These are phyloP conservation scores for Hymenoscyphus repandus DNA, from an alignment of 2,329 filamentous ascomycete species.

Conservation along the genomic window DNA sequence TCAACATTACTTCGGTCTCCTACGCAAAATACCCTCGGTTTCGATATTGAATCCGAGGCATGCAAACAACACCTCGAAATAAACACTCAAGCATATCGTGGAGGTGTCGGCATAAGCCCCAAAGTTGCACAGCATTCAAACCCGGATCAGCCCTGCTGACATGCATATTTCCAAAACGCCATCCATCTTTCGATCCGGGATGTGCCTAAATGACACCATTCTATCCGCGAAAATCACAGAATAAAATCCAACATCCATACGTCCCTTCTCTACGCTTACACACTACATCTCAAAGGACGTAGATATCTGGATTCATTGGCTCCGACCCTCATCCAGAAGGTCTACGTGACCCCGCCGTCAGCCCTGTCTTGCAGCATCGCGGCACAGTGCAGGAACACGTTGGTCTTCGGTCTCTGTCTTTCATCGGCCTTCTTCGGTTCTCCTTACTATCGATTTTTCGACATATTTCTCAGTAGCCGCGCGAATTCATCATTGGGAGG, in stretches of 20 bases:
- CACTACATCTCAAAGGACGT: background rate
- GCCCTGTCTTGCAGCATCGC: background rate
- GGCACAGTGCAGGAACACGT: background rate
- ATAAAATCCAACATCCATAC: conserved; percentile 1
- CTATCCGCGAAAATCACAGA: background rate
- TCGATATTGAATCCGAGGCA: conserved; percentile 4
- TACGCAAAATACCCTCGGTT: background rate
- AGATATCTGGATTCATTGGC: background rate
- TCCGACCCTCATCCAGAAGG: background rate
- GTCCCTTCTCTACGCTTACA: background rate
- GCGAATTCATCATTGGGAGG: too few species aligned
- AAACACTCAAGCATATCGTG: background rate
- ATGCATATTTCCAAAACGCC: conserved; percentile 6
- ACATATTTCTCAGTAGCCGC: background rate
- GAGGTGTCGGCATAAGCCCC: background rate
- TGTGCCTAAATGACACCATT: conserved; percentile 2
- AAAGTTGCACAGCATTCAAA: conserved; percentile 3
- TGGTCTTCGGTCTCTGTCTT: background rate
- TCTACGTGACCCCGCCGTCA: background rate
- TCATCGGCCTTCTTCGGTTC: background rate
- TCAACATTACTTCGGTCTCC: conserved; percentile 1
- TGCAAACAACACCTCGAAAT: background rate
- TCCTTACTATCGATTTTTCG: background rate
- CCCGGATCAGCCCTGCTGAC: conserved; percentile 2
- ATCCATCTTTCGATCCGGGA: conserved; percentile 2